Conservation (phyloP, 495 filamentous ascomycete species). For the Venustampulla echinocandica region DNA sequence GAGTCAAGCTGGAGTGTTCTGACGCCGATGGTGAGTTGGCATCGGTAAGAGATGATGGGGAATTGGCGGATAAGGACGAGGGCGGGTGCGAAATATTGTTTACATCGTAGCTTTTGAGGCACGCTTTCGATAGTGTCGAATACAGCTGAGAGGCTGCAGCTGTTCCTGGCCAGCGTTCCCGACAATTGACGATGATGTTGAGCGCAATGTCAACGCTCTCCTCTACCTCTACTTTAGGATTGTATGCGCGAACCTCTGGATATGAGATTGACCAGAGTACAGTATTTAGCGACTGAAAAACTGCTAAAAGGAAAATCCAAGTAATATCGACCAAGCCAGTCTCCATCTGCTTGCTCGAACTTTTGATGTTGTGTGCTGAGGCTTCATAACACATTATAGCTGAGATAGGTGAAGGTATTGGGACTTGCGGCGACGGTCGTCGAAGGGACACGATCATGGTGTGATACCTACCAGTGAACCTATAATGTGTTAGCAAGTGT, state of each 20-base stretch:
- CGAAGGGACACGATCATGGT: slow-evolving; percentile 79
- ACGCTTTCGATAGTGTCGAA: slow-evolving; percentile 66
- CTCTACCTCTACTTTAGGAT: slow-evolving; percentile 63
- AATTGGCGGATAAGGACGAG: slow-evolving; percentile 52
- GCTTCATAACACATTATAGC: slow-evolving; percentile 76
- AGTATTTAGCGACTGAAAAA: slow-evolving; percentile 82
- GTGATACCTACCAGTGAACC: slow-evolving; percentile 70
- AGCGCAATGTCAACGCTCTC: slow-evolving; percentile 59
- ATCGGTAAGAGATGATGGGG: slow-evolving; percentile 44
- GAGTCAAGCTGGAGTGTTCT: slow-evolving; percentile 21
- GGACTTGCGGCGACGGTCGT: slow-evolving; percentile 82
- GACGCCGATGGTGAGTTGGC: slow-evolving; percentile 32
- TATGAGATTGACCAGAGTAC: slow-evolving; percentile 85
- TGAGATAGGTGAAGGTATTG: slow-evolving; percentile 65
- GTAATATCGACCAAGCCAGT: slow-evolving; percentile 71
- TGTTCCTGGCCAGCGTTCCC: slow-evolving; percentile 83
- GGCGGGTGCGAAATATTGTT: slow-evolving; percentile 37
- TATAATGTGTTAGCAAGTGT: slow-evolving; percentile 25
- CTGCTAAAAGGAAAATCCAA: slow-evolving; percentile 79
- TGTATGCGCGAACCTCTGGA: slow-evolving; percentile 62
- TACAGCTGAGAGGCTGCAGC: slow-evolving; percentile 76
- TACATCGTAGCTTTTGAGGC: slow-evolving; percentile 68
- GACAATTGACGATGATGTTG: slow-evolving; percentile 63
- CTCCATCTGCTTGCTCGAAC: slow-evolving; percentile 67
- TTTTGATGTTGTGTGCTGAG: slow-evolving; percentile 65